A percentile compares a stretch with the other conserved stretches of the same genome.
These are phyloP conservation scores for Naegleria fowleri DNA, from an alignment of 208 protist species.

Conservation along the genomic window DNA sequence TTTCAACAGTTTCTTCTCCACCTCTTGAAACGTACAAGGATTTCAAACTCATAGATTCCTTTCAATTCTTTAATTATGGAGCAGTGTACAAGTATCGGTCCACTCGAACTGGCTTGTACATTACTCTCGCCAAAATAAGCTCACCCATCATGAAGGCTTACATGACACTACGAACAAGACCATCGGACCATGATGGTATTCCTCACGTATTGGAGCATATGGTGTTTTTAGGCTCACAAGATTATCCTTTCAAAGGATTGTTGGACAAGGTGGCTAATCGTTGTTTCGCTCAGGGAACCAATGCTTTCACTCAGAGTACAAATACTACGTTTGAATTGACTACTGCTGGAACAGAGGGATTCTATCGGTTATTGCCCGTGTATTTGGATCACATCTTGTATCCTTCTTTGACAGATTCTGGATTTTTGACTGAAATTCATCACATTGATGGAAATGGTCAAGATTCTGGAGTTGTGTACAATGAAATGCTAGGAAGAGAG, in stretches of 20 bases:
- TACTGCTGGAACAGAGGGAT: conserved; percentile 55
- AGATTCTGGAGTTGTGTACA: conserved; percentile 61
- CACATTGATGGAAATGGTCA: conserved; percentile 54
- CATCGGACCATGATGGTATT: conserved; percentile 43
- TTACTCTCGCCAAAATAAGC: not conserved
- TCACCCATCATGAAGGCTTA: conserved; percentile 41
- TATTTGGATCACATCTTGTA: conserved; percentile 73
- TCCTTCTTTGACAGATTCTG: conserved; percentile 55
- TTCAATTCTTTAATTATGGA: too few relatives aligned
- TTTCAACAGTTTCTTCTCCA: too few relatives aligned
- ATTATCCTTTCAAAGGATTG: conserved; percentile 59
- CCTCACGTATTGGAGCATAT: conserved; percentile 58
- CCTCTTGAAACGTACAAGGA: too few relatives aligned
- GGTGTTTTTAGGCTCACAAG: conserved; percentile 51
- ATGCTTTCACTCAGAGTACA: conserved; percentile 63
- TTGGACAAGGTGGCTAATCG: conserved; percentile 61
- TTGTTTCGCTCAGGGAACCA: conserved; percentile 34
- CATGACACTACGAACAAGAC: conserved; percentile 44
- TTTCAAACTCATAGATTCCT: too few relatives aligned
- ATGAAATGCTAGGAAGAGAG: conserved; percentile 62
- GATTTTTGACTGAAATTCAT: conserved; percentile 62
- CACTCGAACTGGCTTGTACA: not conserved
- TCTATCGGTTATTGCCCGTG: conserved; percentile 57
- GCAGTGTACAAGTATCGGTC: not conserved
- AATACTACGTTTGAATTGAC: conserved; percentile 60